Evolutionary conservation across 768 basidiomycete genomes (phyloP), one percentile per base, ranked within the genome.

Genomic region (Boletus sp.): DNA sequence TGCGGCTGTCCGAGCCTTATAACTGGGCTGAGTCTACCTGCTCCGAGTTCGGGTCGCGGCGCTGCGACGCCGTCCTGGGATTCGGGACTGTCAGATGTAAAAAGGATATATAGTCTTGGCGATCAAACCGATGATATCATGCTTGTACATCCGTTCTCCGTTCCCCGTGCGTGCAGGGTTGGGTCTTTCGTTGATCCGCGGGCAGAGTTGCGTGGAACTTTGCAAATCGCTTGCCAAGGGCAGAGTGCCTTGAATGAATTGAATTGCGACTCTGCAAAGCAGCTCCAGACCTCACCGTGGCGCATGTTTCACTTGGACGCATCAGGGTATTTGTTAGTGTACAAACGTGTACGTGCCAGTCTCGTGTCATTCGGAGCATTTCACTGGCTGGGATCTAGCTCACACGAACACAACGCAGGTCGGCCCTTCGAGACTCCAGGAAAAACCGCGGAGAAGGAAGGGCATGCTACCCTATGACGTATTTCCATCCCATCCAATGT

Each of bases 101-200:
- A 33, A 23, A 19, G 29, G 44, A n/a, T 32, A n/a, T n/a, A 45
- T 29, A 42, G 13, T 44, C 41, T 17, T 17, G 25, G 48, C 23
- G 23, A 45, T 35, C n/a, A 30, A 25, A 35, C 7, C 2, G 32
- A 46, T 30, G 44, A 30, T 30, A 19, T 45, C 44, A 45, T 45
- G 19, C 19, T 45, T 19, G n/a, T 45, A 13, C n/a, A 56, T 29
- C 27, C 25, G 13, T 27, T 27, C 46, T 5, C 38, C 17, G 15
- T 39, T 37, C 35, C 5, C 51, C 33, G 21, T 46, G 38, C 33
- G 21, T 46, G 38, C 44, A 50, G 34, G 47, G 15, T 3, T n/a
- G 4, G 10, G 38, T 45, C 47, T 29, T 30, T 29, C 3, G 13
- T 40, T 44, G 57, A 59, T 59, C 57, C 58, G 51, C 58, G 45